Percentiles rank a stretch among this genome's conserved stretches.
Evolutionary conservation across 371 early-diverging fungal genomes (phyloP).

Genomic region (Rhizopus sp.): DNA sequence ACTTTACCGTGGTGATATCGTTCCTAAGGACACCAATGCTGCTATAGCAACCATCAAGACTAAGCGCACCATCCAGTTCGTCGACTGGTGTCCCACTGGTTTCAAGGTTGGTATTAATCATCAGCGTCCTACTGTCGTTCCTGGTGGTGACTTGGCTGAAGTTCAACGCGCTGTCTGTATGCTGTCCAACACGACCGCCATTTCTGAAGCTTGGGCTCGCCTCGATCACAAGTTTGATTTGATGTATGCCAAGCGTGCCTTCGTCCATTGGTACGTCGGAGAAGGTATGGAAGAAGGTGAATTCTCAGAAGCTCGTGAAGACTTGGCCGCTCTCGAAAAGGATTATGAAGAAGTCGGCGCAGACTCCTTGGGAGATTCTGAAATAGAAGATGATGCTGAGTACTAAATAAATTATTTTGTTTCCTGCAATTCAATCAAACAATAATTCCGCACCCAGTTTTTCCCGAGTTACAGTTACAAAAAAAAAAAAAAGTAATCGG

Average conservation of each 20-base stretch:
- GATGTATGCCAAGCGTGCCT: slow-evolving; percentile 96
- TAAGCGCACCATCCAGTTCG: slow-evolving; percentile 91
- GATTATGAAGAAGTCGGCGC: slow-evolving; percentile 97
- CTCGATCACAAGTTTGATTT: slow-evolving; percentile 91
- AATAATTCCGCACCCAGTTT: no score
- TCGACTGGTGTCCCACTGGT: slow-evolving; percentile 98
- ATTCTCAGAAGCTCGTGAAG: slow-evolving; percentile 99
- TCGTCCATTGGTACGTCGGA: slow-evolving; percentile 97
- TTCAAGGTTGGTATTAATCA: slow-evolving; percentile 98
- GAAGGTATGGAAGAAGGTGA: slow-evolving; percentile 90
- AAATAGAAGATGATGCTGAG: slow-evolving; percentile 56
- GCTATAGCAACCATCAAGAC: slow-evolving; percentile 86
- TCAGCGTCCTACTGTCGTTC: slow-evolving; percentile 82
- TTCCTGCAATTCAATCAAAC: no score
- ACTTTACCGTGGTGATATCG: slow-evolving; percentile 91
- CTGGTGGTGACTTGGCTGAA: slow-evolving; percentile 84
- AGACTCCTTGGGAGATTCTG: slow-evolving; percentile 63
- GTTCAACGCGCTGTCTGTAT: slow-evolving; percentile 92
- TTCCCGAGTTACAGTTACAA: no score
- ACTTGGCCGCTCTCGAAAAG: slow-evolving; percentile 97
- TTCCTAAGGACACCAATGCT: slow-evolving; percentile 80
- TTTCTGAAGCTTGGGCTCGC: slow-evolving; percentile 92
- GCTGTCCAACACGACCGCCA: slow-evolving; percentile 93
- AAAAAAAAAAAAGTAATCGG: no score
- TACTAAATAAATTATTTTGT: slow-evolving; percentile 3